phyloP scores from a whole-genome alignment of 805 yeast species.

The Wickerhamomyces bovis region DNA sequence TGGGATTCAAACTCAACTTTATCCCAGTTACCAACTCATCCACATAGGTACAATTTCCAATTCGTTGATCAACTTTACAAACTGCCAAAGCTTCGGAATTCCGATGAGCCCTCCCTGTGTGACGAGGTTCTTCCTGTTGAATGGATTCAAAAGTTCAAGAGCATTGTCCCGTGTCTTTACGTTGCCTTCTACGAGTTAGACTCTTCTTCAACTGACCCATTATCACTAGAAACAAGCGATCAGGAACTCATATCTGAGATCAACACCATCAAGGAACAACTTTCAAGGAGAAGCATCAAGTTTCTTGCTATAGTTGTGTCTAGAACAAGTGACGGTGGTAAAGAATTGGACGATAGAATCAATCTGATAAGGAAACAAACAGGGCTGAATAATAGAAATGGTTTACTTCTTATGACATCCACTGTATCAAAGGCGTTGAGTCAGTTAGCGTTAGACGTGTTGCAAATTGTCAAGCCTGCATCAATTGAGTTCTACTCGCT shows the following conservation, averaged over 20 bases:
- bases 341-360: constrained; percentile 29
- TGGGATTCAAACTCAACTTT: constrained; percentile 24
- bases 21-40: constrained; percentile 16
- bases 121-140: constrained; percentile 33
- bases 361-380: constrained; percentile 34
- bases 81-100: constrained; percentile 16
- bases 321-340: constrained; percentile 19
- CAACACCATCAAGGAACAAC: constrained; percentile 25
- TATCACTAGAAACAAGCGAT: constrained; percentile 24
- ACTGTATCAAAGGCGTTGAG: constrained; percentile 33
- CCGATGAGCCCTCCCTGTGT: constrained; percentile 25
- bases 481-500: constrained; percentile 39
- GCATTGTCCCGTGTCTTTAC: constrained; percentile 41
- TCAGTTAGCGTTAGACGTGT: constrained; percentile 32
- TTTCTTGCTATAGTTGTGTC: constrained; percentile 32
- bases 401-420: constrained; percentile 36
- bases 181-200: constrained; percentile 35
- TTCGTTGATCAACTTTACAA: constrained; percentile 24
- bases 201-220: constrained; percentile 23
- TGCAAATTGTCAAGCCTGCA: constrained; percentile 34
- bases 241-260: constrained; percentile 33
- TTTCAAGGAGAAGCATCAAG: constrained; percentile 26
- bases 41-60: constrained; percentile 26
- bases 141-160: constrained; percentile 50
- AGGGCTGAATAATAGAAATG: constrained; percentile 38